A percentile compares a stretch with the other conserved stretches of the same genome.
phyloP scores from a whole-genome alignment of 2,329 filamentous ascomycete species.

The Phaeosphaeriaceae sp. region DNA sequence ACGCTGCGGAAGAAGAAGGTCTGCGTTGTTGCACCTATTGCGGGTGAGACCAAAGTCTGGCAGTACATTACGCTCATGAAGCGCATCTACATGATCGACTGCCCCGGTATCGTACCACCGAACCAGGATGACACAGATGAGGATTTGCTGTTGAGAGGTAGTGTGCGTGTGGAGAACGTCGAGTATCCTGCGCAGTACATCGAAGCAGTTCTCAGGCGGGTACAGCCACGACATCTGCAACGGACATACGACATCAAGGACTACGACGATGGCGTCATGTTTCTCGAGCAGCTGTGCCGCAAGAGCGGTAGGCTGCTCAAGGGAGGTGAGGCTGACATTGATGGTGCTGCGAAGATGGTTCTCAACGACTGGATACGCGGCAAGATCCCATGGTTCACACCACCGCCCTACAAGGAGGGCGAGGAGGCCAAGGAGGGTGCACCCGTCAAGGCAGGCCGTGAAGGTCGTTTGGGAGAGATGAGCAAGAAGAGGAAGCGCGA shows the following conservation, averaged over 20 bases:
- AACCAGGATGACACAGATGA: constrained; percentile 82
- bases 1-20: constrained; percentile 94
- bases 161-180: constrained; percentile 94
- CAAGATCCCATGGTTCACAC: constrained; percentile 95
- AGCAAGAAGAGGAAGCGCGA: constrained; percentile 73
- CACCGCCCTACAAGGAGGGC: constrained; percentile 67
- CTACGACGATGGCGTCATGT: constrained; percentile 76
- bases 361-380: constrained; percentile 95
- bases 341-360: constrained; percentile 95
- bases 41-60: constrained; percentile 97
- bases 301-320: constrained; percentile 87
- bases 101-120: constrained; percentile 93
- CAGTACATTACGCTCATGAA: constrained; percentile 97
- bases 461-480: constrained; percentile 86
- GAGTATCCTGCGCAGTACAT: constrained; percentile 98
- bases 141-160: constrained; percentile 87
- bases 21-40: constrained; percentile 90
- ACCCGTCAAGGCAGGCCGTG: constrained; percentile 64
- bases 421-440: constrained; percentile 42
- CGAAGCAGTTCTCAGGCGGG: constrained; percentile 76
- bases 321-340: constrained; percentile 92
- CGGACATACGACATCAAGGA: constrained; percentile 89
- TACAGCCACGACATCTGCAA: constrained; percentile 87
- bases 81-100: constrained; percentile 93
- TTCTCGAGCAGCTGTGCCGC: constrained; percentile 84